phyloP scores from a whole-genome alignment of 1,284 basidiomycete genomes.

The Sporisorium sorghi region DNA sequence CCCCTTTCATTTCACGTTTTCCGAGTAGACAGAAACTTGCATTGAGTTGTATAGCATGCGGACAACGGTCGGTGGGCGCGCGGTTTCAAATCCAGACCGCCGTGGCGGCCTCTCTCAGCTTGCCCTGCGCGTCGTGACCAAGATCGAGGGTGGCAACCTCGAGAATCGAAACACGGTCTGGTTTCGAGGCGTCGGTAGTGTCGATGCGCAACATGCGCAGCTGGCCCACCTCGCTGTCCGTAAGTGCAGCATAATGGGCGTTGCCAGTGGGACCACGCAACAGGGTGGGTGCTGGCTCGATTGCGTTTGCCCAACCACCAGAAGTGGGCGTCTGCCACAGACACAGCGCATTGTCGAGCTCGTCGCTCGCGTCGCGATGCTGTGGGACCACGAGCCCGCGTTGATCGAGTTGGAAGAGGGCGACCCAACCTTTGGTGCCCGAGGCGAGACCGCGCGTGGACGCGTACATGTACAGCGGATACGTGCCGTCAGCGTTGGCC shows the following conservation, averaged over 20 bases:
- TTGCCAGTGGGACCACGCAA: conserved; percentile 30
- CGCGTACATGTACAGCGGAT: conserved; percentile 66
- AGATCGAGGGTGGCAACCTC: no score
- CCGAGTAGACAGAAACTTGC: no score
- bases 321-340: conserved; percentile 69
- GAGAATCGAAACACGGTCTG: conserved; percentile 26
- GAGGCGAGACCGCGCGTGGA: conserved; percentile 69
- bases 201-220: conserved; percentile 66
- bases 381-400: conserved; percentile 54
- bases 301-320: conserved; percentile 71
- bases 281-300: conserved; percentile 66
- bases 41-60: no score
- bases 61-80: no score
- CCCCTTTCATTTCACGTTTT: no score
- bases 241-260: conserved; percentile 66
- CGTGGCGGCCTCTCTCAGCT: no score
- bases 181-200: conserved; percentile 15
- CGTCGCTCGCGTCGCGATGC: conserved; percentile 6
- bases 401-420: conserved; percentile 65
- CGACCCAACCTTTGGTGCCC: conserved; percentile 68
- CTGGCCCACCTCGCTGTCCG: conserved; percentile 69
- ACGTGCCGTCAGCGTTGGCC: conserved; percentile 7
- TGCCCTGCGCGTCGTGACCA: no score
- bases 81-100: no score
- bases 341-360: conserved; percentile 34